Evolutionary conservation across 2,329 filamentous ascomycete genomes (phyloP), one percentile per base, ranked within the genome.

Genomic region (Endothia cerciana): DNA sequence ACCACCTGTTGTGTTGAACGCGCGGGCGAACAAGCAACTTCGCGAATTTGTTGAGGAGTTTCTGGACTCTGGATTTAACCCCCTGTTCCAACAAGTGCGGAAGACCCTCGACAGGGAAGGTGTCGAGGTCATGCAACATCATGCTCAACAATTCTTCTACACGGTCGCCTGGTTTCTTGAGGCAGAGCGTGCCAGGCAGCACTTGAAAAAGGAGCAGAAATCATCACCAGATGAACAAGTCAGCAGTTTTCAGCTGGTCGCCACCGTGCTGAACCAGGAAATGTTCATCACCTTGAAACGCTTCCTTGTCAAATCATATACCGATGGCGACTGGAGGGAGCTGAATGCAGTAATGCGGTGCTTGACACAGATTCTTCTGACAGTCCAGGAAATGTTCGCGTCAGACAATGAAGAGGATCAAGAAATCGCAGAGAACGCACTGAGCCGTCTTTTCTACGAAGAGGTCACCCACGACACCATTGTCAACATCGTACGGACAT

Each of bases 391-490:
- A 68, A 98, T 99, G 94, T 83, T 89, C 1, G 88, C 91, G 57
- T 95, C 92, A 1, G 85, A 87, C 0, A 85, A 92, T 38, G 94
- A 97, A 69, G 94, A 97, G n/a, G 92, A 99, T 71, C 91, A 97
- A 74, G 95, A 98, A 72, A 98, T 99, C 75, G 94, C 95, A 0
- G 94, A 99, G 75, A 99, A 99, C 72, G 97, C 97, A 15, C 87
- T 97, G 62, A 96, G 91, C 72, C 92, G 94, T 68, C 92, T 99
- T n/a, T 99, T 99, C 76, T 99, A 99, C 78, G 95, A 99, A 77
- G 93, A 98, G 74, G 87, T 92, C 0, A 97, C 94, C 0, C 94
- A 99, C 73, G 94, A 99, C 68, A 85, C 91, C 30, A 87, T 99
- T 61, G 86, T 94, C 38, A 87, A 89, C 66, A 91, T 97, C 62